These are phyloP conservation scores for Taphrina communis DNA, from an alignment of 1,139 yeast genomes.

Conservation along the genomic window DNA sequence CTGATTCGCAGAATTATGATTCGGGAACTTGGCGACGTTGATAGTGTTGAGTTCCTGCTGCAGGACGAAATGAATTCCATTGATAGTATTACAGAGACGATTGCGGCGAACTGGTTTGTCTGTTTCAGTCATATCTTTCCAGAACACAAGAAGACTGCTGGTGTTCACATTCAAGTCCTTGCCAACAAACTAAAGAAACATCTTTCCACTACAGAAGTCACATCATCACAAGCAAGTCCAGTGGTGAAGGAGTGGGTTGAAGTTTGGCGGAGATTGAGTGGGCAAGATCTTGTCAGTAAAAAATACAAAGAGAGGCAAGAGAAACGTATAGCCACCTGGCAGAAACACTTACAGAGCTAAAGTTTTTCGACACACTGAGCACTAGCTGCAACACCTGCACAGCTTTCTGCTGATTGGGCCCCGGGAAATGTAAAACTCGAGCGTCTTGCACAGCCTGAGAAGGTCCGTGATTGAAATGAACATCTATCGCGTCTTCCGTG, in stretches of 20 bases:
- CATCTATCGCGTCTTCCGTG: no score
- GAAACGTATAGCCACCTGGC: not conserved
- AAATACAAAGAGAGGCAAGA: conserved; percentile 3
- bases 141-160: conserved; percentile 4
- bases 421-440: no score
- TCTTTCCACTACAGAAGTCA: not conserved
- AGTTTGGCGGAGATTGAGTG: not conserved
- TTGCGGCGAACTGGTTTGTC: conserved; percentile 5
- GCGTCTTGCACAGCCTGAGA: no score
- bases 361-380: not conserved
- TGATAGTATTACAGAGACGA: not conserved
- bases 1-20: conserved; percentile 1
- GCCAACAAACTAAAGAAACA: not conserved
- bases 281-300: not conserved
- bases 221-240: not conserved
- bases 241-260: not conserved
- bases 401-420: no score
- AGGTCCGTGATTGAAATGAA: no score
- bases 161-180: not conserved
- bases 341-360: not conserved
- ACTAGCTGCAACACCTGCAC: no score
- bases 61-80: not conserved
- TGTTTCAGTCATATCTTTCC: conserved; percentile 6
- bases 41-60: conserved; percentile 8
- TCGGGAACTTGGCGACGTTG: conserved; percentile 3